These are phyloP conservation scores for Pleurotus pulmonarius DNA, from an alignment of 768 basidiomycete species.

Conservation along the genomic window DNA sequence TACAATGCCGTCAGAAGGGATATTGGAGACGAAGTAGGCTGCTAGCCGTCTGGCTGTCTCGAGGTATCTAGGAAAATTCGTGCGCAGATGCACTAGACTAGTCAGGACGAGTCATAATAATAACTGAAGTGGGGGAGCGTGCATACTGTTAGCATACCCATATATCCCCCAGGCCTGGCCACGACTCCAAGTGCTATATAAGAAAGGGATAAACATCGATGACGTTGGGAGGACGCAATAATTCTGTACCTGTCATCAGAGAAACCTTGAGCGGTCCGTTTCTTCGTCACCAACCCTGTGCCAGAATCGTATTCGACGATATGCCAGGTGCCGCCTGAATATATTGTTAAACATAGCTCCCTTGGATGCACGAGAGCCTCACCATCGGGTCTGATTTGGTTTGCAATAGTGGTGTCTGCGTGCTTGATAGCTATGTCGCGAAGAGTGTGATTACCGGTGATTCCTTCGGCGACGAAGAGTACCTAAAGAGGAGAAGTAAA, in stretches of 20 bases:
- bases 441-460: constrained; percentile 58
- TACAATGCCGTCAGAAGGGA: constrained; percentile 60
- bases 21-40: constrained; percentile 50
- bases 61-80: constrained; percentile 47
- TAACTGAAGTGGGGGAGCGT: background rate
- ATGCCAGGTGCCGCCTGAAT: constrained; percentile 49
- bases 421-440: constrained; percentile 59
- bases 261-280: constrained; percentile 60
- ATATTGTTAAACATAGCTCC: background rate
- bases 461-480: constrained; percentile 49
- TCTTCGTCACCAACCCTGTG: constrained; percentile 55
- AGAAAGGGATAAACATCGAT: no score
- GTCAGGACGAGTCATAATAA: background rate
- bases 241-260: constrained; percentile 38
- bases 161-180: constrained; percentile 73
- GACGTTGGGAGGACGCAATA: no score
- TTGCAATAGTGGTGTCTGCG: constrained; percentile 61
- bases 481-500: constrained; percentile 17
- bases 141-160: constrained; percentile 66
- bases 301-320: constrained; percentile 65
- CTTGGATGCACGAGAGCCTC: constrained; percentile 5
- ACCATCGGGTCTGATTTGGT: constrained; percentile 67
- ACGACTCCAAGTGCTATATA: constrained; percentile 64
- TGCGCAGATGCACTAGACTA: constrained; percentile 54
- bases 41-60: constrained; percentile 56